phyloP scores from a whole-genome alignment of 208 protist species.

The Porcisia hertigi region DNA sequence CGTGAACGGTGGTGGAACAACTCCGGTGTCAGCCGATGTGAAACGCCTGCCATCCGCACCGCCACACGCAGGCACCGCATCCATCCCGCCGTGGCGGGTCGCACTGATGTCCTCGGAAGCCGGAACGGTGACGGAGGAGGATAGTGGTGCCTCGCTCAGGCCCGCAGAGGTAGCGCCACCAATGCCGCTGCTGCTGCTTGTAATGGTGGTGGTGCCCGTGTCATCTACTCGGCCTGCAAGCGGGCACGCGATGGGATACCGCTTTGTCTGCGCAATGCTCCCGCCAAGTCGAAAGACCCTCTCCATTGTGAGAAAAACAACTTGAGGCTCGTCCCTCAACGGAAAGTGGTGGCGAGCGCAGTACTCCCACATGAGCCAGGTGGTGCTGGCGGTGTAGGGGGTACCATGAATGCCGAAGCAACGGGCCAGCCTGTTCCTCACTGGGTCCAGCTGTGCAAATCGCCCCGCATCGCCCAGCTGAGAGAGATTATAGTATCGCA shows the following conservation, averaged over 20 bases:
- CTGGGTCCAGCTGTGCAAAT: slow-evolving; percentile 12
- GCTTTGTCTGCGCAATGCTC: neutral
- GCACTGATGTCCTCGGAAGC: neutral
- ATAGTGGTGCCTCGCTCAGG: neutral
- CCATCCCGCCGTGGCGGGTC: neutral
- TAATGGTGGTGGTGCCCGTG: too few relatives aligned
- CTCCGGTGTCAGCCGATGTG: neutral
- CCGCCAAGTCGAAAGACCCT: slow-evolving; percentile 35
- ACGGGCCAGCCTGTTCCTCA: neutral
- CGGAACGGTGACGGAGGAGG: neutral
- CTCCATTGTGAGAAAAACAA: slow-evolving; percentile 43
- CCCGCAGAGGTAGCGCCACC: neutral
- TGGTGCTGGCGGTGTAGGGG: slow-evolving; percentile 37
- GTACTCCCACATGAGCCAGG: slow-evolving; percentile 64
- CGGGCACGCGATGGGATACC: neutral
- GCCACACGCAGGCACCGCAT: slow-evolving; percentile 5
- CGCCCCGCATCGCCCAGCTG: slow-evolving; percentile 43
- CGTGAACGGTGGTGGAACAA: slow-evolving; percentile 47
- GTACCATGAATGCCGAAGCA: slow-evolving; percentile 39
- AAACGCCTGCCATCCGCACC: neutral
- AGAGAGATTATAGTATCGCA: slow-evolving; percentile 40
- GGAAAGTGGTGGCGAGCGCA: slow-evolving; percentile 43
- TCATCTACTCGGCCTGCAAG: neutral
- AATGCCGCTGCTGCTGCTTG: neutral
- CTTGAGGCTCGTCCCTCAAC: neutral